Evolutionary conservation across 352 stramenopile genomes (phyloP).

Genomic region (Thraustochytrium striatum): DNA sequence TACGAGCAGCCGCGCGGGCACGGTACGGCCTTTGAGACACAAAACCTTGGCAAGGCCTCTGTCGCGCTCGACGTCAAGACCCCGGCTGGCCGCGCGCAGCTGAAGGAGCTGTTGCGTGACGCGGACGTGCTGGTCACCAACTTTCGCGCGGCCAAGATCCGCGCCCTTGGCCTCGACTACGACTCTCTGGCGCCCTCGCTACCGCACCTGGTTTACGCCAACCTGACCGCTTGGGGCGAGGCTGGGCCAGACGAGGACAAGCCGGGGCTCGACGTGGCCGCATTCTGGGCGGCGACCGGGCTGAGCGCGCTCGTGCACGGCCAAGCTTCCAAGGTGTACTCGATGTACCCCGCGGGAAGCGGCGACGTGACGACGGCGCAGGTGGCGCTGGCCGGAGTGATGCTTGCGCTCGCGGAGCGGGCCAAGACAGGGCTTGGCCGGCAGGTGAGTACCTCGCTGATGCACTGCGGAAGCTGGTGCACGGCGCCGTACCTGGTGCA

Average conservation of each 20-base stretch:
- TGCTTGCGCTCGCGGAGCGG: constrained; percentile 21
- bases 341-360: background rate
- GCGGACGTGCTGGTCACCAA: constrained; percentile 34
- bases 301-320: constrained; percentile 5
- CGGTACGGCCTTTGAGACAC: background rate
- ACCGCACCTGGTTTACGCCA: constrained; percentile 14
- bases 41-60: constrained; percentile 32
- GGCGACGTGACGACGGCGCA: constrained; percentile 18
- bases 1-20: background rate
- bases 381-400: background rate
- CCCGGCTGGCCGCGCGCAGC: background rate
- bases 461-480: constrained; percentile 15
- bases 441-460: background rate
- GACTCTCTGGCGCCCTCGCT: background rate
- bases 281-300: constrained; percentile 25
- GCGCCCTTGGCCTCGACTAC: background rate
- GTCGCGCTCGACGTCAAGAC: background rate
- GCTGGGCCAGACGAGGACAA: background rate
- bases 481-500: background rate
- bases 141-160: background rate
- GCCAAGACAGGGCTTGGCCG: background rate
- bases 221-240: constrained; percentile 21
- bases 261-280: constrained; percentile 10
- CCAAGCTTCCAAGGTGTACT: background rate
- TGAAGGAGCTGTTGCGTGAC: background rate